These are phyloP conservation scores for Hypocreales sp. DNA, from an alignment of 2,329 filamentous ascomycete genomes.

Conservation along the genomic window DNA sequence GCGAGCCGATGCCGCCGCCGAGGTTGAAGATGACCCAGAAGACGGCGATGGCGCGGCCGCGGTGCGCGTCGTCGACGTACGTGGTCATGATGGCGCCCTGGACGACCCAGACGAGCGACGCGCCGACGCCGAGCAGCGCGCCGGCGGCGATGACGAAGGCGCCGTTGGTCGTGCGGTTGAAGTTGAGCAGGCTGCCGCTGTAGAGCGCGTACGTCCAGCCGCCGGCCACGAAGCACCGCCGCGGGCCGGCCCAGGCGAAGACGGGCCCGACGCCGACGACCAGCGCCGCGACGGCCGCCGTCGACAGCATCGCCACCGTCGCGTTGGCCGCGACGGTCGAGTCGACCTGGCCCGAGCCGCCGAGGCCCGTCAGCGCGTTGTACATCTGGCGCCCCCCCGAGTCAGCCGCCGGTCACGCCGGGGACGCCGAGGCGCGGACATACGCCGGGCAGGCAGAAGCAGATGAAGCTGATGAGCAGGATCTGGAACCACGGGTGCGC, in stretches of 20 bases:
- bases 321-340: constrained; percentile 28
- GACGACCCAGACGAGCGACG: constrained; percentile 28
- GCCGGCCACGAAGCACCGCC: constrained; percentile 24
- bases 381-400: constrained; percentile 21
- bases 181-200: constrained; percentile 25
- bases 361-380: constrained; percentile 28
- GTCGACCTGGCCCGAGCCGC: constrained; percentile 29
- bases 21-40: constrained; percentile 33
- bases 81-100: constrained; percentile 33
- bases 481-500: constrained; percentile 31
- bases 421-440: constrained; percentile 6
- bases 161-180: constrained; percentile 22
- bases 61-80: constrained; percentile 17
- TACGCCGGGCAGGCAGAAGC: constrained; percentile 29
- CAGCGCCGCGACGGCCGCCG: constrained; percentile 24
- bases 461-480: constrained; percentile 30
- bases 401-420: background rate
- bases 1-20: constrained; percentile 26
- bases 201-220: constrained; percentile 30
- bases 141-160: constrained; percentile 27
- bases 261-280: constrained; percentile 28
- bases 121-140: constrained; percentile 27
- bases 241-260: constrained; percentile 24
- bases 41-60: constrained; percentile 24
- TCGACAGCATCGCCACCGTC: constrained; percentile 25